Evolutionary conservation across 2,329 filamentous ascomycete species (phyloP).

Genomic region (Aspergillus terreus): DNA sequence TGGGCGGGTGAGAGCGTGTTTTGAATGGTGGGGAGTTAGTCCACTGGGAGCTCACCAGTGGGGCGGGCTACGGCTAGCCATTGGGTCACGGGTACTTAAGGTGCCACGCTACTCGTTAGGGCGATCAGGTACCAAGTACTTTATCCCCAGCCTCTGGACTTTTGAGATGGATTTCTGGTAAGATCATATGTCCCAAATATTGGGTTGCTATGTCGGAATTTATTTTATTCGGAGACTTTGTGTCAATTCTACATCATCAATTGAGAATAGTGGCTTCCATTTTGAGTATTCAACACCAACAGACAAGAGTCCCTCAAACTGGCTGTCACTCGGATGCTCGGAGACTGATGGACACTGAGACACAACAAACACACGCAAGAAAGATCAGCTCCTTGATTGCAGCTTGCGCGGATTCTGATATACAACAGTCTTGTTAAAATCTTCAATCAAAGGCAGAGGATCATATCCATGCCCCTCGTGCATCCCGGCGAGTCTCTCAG

Average conservation of each 20-base stretch:
- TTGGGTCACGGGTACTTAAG: conserved; percentile 15
- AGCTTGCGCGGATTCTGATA: no score
- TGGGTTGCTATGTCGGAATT: not conserved
- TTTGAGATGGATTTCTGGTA: not conserved
- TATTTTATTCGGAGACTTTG: not conserved
- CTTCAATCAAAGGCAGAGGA: conserved; percentile 10
- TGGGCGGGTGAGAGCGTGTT: conserved; percentile 3
- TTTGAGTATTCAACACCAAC: no score
- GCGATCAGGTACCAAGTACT: conserved; percentile 5
- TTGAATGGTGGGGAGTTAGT: not conserved
- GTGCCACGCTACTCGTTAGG: conserved; percentile 8
- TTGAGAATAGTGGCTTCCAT: no score
- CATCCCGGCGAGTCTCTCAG: conserved; percentile 7
- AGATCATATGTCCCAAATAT: not conserved
- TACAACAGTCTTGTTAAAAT: not conserved
- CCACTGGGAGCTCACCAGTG: not conserved
- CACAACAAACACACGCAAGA: no score
- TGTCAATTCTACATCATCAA: no score
- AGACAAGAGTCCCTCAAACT: no score
- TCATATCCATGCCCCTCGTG: conserved; percentile 9
- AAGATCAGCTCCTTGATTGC: no score
- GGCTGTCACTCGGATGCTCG: no score
- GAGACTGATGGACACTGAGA: no score
- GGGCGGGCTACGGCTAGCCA: not conserved
- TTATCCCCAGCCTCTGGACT: conserved; percentile 11